A percentile compares a stretch with the other conserved stretches of the same genome.
Evolutionary conservation across 371 early-diverging fungal species (phyloP).

Genomic region (Apophysomyces trapeziformis): DNA sequence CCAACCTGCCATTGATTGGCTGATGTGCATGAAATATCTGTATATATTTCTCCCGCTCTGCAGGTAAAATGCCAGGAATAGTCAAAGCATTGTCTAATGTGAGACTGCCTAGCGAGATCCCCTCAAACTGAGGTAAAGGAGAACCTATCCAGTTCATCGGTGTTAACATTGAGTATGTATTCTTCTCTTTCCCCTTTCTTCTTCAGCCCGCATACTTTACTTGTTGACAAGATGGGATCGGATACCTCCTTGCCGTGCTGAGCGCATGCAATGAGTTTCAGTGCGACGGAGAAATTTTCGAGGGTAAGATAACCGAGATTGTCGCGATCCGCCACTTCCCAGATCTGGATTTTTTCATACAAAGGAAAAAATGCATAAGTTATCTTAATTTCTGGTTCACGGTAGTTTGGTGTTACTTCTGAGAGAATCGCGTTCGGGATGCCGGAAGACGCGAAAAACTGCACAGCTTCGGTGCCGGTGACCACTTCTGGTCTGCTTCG

Average conservation of each 20-base stretch:
- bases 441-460: constrained; percentile 78
- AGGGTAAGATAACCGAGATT: constrained; percentile 35
- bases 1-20: constrained; percentile 39
- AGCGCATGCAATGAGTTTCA: constrained; percentile 41
- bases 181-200: neutral
- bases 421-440: constrained; percentile 66
- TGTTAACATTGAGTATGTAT: neutral
- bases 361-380: neutral
- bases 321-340: constrained; percentile 36
- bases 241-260: constrained; percentile 31
- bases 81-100: neutral
- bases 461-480: constrained; percentile 72
- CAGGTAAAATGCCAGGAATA: constrained; percentile 26
- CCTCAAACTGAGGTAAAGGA: constrained; percentile 56
- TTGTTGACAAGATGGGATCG: constrained; percentile 32
- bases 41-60: constrained; percentile 48
- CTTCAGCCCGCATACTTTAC: constrained; percentile 21
- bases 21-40: constrained; percentile 47
- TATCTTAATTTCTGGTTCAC: neutral
- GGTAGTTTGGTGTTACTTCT: constrained; percentile 50
- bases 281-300: constrained; percentile 35
- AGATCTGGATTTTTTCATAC: constrained; percentile 23
- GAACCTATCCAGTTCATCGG: constrained; percentile 16
- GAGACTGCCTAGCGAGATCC: constrained; percentile 24
- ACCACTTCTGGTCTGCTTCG: constrained; percentile 61